phyloP scores from a whole-genome alignment of 768 basidiomycete genomes.

The Russula compacta region DNA sequence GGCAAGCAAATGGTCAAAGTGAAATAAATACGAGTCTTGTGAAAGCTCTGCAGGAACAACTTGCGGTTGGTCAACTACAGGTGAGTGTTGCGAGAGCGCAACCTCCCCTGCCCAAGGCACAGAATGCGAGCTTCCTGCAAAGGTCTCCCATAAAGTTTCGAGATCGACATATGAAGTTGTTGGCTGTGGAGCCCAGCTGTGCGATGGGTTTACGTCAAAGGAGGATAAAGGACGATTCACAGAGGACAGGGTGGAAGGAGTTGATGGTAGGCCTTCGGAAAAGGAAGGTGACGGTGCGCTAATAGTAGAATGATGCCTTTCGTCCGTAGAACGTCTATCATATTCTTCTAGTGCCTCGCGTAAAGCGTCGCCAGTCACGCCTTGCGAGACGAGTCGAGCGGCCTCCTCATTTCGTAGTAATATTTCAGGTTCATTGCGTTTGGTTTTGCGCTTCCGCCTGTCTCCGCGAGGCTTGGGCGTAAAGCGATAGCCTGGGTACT shows the following conservation, averaged over 20 bases:
- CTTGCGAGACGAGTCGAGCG: conserved; percentile 9
- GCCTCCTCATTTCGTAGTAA: conserved; percentile 11
- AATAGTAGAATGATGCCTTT: not conserved
- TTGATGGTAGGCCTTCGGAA: not conserved
- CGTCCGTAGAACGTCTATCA: conserved; percentile 1
- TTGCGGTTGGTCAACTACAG: not conserved
- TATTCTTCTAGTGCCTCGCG: not conserved
- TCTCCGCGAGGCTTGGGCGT: conserved; percentile 6
- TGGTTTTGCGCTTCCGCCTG: conserved; percentile 11
- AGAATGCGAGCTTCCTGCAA: not conserved
- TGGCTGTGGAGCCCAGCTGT: not conserved
- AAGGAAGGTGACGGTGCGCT: not conserved
- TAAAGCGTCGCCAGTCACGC: conserved; percentile 9
- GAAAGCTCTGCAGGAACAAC: not conserved
- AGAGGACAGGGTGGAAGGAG: not conserved
- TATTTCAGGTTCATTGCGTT: conserved; percentile 14
- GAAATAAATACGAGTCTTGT: not conserved
- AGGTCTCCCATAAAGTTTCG: not conserved
- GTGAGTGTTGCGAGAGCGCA: not conserved
- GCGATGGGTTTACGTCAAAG: not conserved
- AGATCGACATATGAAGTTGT: not conserved
- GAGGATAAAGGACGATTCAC: not conserved
- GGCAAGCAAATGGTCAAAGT: not conserved
- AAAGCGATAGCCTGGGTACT: conserved; percentile 23
- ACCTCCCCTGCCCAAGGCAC: not conserved